phyloP scores from a whole-genome alignment of 2,329 filamentous ascomycete genomes.

The Aspergillus intermedius region DNA sequence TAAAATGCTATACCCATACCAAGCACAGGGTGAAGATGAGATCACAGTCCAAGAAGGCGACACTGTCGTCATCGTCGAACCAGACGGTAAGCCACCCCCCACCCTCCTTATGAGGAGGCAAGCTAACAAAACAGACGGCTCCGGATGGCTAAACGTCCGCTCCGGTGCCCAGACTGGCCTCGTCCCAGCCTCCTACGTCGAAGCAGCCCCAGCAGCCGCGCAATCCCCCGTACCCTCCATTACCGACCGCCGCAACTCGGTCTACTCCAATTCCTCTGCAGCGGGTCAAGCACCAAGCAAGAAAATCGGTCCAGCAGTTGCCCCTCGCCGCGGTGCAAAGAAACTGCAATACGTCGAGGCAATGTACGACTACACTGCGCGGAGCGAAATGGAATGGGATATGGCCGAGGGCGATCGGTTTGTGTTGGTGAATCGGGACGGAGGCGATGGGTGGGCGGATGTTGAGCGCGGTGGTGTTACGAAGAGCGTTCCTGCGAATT shows the following conservation, averaged over 20 bases:
- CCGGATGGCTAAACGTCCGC: constrained; percentile 84
- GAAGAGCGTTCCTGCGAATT: constrained; percentile 89
- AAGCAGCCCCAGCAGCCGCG: constrained; percentile 50
- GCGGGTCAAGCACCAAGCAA: constrained; percentile 53
- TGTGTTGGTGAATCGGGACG: constrained; percentile 79
- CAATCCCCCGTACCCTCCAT: constrained; percentile 28
- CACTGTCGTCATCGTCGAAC: constrained; percentile 70
- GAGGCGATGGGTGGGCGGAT: constrained; percentile 93
- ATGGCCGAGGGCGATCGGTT: constrained; percentile 90
- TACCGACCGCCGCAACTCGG: constrained; percentile 60
- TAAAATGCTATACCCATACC: constrained; percentile 85
- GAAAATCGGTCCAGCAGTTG: constrained; percentile 88
- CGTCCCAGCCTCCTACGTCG: constrained; percentile 80
- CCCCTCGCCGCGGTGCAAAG: constrained; percentile 83
- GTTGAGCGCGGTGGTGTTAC: constrained; percentile 84
- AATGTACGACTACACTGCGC: constrained; percentile 82
- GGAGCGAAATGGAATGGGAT: constrained; percentile 77
- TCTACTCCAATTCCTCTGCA: constrained; percentile 72
- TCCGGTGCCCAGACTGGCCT: constrained; percentile 68
- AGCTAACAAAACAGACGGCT: constrained; percentile 58
- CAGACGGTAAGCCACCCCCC: constrained; percentile 65
- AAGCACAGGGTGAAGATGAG: constrained; percentile 74
- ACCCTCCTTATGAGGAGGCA: not conserved
- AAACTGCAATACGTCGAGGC: constrained; percentile 91
- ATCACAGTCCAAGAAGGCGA: constrained; percentile 71